These are phyloP conservation scores for Lodderomyces parapsilosis DNA, from an alignment of 1,139 yeast species.

Conservation along the genomic window DNA sequence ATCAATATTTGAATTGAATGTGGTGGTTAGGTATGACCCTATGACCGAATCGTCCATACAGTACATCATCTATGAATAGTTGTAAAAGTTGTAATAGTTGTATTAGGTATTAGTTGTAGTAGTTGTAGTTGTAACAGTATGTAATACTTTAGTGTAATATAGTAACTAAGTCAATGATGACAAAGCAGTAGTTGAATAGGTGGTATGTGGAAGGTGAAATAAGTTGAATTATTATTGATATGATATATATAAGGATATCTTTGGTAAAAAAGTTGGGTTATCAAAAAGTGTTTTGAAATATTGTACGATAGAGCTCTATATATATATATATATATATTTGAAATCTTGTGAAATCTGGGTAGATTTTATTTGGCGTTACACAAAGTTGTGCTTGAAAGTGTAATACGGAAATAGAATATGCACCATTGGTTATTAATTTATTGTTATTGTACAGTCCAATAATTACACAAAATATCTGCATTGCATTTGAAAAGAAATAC, in stretches of 20 bases:
- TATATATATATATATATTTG: neutral
- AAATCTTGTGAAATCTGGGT: neutral
- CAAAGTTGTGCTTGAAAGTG: neutral
- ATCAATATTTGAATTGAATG: constrained; percentile 34
- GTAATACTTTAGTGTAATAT: no score
- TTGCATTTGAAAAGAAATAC: neutral
- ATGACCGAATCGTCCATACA: constrained; percentile 22
- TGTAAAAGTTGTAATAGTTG: no score
- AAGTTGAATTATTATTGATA: neutral
- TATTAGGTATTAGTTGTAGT: no score
- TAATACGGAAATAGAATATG: neutral
- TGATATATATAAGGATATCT: no score
- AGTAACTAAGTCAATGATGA: no score
- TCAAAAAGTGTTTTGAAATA: neutral
- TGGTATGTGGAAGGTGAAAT: neutral
- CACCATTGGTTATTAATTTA: neutral
- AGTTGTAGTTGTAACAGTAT: no score
- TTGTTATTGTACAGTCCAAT: neutral
- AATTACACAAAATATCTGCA: neutral
- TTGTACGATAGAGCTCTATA: neutral
- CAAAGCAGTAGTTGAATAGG: neutral
- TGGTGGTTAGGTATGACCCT: constrained; percentile 10
- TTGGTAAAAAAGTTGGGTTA: neutral
- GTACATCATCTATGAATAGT: constrained; percentile 13
- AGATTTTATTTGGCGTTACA: neutral